Percentiles rank a stretch among this genome's conserved stretches.
Conservation (phyloP, 805 yeast species). For the Metschnikowia cubensis region DNA sequence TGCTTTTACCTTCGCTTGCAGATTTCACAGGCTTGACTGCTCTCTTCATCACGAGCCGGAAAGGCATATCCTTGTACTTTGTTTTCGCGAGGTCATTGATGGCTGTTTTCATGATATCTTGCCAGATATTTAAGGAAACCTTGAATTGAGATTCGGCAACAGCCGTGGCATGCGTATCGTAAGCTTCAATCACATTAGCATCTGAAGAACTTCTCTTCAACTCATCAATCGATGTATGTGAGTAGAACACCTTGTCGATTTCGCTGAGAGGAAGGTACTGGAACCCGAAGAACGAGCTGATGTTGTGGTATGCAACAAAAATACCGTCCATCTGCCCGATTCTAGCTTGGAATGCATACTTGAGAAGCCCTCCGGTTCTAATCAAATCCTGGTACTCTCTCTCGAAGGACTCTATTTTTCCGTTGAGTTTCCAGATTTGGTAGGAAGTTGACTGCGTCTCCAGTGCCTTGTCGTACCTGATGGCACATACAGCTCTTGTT, state of each 20-base stretch:
- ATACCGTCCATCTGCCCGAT: slow-evolving; percentile 98
- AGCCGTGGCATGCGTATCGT: slow-evolving; percentile 10
- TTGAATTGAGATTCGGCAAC: slow-evolving; percentile 20
- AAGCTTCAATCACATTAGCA: slow-evolving; percentile 8
- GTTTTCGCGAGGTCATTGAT: slow-evolving; percentile 23
- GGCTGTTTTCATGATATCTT: slow-evolving; percentile 26
- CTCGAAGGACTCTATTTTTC: slow-evolving; percentile 75
- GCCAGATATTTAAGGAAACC: slow-evolving; percentile 22
- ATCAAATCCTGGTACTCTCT: slow-evolving; percentile 75
- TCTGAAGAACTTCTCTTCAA: slow-evolving; percentile 6
- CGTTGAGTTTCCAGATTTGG: slow-evolving; percentile 57
- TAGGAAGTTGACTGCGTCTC: slow-evolving; percentile 58
- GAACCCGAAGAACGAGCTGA: slow-evolving; percentile 78
- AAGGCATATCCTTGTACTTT: slow-evolving; percentile 18
- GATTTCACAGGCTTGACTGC: neutral
- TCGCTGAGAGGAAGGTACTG: slow-evolving; percentile 76
- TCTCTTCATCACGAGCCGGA: slow-evolving; percentile 27
- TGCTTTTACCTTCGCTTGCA: neutral
- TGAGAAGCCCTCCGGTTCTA: slow-evolving; percentile 66
- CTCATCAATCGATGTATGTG: slow-evolving; percentile 12
- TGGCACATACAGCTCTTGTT: slow-evolving; percentile 85
- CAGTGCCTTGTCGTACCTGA: slow-evolving; percentile 70
- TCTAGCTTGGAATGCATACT: slow-evolving; percentile 86
- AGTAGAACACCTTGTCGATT: slow-evolving; percentile 50
- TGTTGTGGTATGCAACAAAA: slow-evolving; percentile 85